Conservation (phyloP, 164 flowering plant genomes). For the Vitis rotundifolia region DNA sequence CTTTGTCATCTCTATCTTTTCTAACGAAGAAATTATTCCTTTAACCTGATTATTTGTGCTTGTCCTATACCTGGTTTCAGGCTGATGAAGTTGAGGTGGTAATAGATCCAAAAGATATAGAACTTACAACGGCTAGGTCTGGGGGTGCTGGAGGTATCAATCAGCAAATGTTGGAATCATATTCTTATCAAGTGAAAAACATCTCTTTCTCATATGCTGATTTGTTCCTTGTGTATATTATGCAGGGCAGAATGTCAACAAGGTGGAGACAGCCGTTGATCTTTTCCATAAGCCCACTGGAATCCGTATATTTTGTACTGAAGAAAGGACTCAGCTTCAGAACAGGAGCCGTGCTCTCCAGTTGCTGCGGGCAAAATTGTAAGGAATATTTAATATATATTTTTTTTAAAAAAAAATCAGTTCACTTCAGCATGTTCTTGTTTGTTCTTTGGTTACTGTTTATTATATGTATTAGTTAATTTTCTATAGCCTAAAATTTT, state of each 20-base stretch:
- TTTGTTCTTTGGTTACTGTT: too few species aligned
- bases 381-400: constrained; percentile 22
- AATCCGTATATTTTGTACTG: constrained; percentile 96
- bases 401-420: background rate
- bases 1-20: background rate
- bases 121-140: constrained; percentile 93
- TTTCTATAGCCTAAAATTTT: background rate
- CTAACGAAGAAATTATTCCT: background rate
- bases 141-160: constrained; percentile 98
- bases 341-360: constrained; percentile 87
- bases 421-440: background rate
- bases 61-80: constrained; percentile 34
- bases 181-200: background rate
- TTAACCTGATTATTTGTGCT: constrained; percentile 1
- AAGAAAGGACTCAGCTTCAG: constrained; percentile 87
- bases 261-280: constrained; percentile 98
- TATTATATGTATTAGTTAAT: too few species aligned
- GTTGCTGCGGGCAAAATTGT: constrained; percentile 93
- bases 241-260: constrained; percentile 99
- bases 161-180: background rate
- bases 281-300: constrained; percentile 96
- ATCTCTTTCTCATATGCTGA: background rate
- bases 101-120: constrained; percentile 95
- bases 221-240: constrained; percentile 9
- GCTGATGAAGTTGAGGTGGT: constrained; percentile 95